A percentile compares a stretch with the other conserved stretches of the same genome.
These are phyloP conservation scores for Knufia petricola DNA, from an alignment of 2,329 filamentous ascomycete species.

Conservation along the genomic window DNA sequence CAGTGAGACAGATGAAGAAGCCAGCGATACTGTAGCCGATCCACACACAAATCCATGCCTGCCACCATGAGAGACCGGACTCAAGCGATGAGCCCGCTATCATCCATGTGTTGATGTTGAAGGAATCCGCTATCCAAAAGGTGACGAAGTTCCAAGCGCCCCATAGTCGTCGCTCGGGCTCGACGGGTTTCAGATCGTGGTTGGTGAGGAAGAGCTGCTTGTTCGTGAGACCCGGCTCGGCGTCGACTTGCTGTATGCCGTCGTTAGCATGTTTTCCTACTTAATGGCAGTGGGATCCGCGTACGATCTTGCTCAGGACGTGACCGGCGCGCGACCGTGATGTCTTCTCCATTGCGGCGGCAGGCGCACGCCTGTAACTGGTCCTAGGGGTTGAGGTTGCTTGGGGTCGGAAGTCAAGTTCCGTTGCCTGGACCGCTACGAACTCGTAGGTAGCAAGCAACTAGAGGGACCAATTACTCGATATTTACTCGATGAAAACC, in stretches of 20 bases:
- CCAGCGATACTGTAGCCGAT: constrained; percentile 32
- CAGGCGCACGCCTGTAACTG: not conserved
- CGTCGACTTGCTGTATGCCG: constrained; percentile 45
- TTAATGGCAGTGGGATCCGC: not conserved
- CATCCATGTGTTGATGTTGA: constrained; percentile 31
- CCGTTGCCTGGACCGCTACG: not conserved
- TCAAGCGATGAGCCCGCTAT: constrained; percentile 30
- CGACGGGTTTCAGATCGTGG: constrained; percentile 33
- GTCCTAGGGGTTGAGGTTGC: not conserved
- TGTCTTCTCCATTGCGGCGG: constrained; percentile 5
- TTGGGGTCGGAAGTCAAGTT: not conserved
- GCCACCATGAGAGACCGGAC: constrained; percentile 34
- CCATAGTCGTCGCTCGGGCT: constrained; percentile 32
- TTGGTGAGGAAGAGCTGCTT: constrained; percentile 40
- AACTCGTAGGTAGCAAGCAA: not conserved
- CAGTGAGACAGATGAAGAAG: constrained; percentile 29
- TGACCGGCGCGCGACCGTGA: not conserved
- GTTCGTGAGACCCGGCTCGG: constrained; percentile 62
- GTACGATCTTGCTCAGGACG: constrained; percentile 1
- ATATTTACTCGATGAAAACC: constrained; percentile 7
- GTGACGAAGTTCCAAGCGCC: constrained; percentile 29
- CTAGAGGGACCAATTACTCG: constrained; percentile 3
- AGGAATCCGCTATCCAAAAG: constrained; percentile 35
- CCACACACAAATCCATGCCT: constrained; percentile 32
- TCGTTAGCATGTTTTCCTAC: not conserved